Conservation (phyloP, 768 basidiomycete species). For the Boletus rex-veris region DNA sequence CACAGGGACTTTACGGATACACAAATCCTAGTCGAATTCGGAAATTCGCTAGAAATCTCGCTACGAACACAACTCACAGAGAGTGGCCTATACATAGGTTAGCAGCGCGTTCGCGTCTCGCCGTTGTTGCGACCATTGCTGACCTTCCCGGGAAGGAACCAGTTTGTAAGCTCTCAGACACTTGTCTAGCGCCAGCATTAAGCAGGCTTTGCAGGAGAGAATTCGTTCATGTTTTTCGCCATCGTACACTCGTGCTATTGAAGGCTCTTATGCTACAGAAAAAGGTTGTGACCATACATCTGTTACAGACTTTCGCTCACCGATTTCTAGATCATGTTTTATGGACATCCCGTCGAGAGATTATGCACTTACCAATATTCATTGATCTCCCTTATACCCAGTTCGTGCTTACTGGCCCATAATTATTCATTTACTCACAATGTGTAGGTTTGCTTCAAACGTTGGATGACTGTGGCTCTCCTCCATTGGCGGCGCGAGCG, state of each 20-base stretch:
- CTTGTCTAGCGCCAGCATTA: neutral
- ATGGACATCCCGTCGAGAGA: conserved; percentile 92
- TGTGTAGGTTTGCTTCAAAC: conserved; percentile 75
- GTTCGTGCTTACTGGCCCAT: conserved; percentile 34
- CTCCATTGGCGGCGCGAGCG: conserved; percentile 63
- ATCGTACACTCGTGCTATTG: conserved; percentile 87
- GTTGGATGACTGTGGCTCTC: conserved; percentile 88
- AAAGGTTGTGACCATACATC: conserved; percentile 49
- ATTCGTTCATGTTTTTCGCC: conserved; percentile 89
- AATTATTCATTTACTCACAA: conserved; percentile 2
- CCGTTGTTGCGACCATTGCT: conserved; percentile 2
- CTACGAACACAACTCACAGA: conserved; percentile 83
- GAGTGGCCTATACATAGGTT: conserved; percentile 93
- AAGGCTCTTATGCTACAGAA: conserved; percentile 95
- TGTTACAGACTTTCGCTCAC: conserved; percentile 8
- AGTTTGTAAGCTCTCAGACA: conserved; percentile 49
- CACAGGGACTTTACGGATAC: conserved; percentile 82
- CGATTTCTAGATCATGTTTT: conserved; percentile 81
- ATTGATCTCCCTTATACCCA: conserved; percentile 88
- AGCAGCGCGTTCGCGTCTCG: conserved; percentile 18
- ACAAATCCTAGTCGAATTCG: conserved; percentile 86
- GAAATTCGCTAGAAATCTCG: conserved; percentile 68
- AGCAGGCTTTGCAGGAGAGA: conserved; percentile 58
- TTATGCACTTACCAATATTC: conserved; percentile 98
- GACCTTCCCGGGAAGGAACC: conserved; percentile 48